Evolutionary conservation across 2,329 filamentous ascomycete genomes (phyloP).

Genomic region (Penicillium sp.): DNA sequence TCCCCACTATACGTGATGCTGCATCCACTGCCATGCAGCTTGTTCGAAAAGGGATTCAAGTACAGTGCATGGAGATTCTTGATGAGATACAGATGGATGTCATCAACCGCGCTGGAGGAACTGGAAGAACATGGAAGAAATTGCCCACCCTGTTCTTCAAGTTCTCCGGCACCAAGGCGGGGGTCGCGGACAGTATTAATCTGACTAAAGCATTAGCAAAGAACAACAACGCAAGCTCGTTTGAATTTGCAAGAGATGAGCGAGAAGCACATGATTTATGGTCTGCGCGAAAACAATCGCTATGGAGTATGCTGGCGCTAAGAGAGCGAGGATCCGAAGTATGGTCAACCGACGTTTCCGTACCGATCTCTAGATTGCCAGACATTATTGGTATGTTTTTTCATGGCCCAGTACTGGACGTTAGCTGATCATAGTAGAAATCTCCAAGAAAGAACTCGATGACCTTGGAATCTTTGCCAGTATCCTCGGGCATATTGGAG

Average conservation of each 20-base stretch:
- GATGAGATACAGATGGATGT: slow-evolving; percentile 57
- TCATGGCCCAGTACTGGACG: too few species aligned
- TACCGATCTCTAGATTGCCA: slow-evolving; percentile 52
- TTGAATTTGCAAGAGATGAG: slow-evolving; percentile 49
- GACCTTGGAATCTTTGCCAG: slow-evolving; percentile 77
- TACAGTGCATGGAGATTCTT: slow-evolving; percentile 59
- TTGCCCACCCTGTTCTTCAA: slow-evolving; percentile 40
- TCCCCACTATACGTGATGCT: slow-evolving; percentile 52
- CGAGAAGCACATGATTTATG: slow-evolving; percentile 50
- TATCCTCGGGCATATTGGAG: slow-evolving; percentile 80
- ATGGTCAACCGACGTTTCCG: slow-evolving; percentile 55
- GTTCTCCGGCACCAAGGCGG: slow-evolving; percentile 66
- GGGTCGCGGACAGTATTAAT: slow-evolving; percentile 66
- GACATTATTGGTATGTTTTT: slow-evolving; percentile 49
- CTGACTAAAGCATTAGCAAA: slow-evolving; percentile 61
- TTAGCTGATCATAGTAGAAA: too few species aligned
- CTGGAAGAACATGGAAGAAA: slow-evolving; percentile 41
- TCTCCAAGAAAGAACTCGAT: slow-evolving; percentile 82
- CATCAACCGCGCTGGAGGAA: slow-evolving; percentile 57
- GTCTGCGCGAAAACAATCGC: slow-evolving; percentile 52
- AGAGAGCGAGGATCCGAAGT: slow-evolving; percentile 49
- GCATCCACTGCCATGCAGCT: slow-evolving; percentile 56
- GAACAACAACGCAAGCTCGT: slow-evolving; percentile 47
- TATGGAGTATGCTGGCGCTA: slow-evolving; percentile 54
- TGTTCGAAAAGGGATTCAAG: slow-evolving; percentile 56